Base-by-base conservation (phyloP, 768 basidiomycete species). In the Cytidiella melzeri region DNA sequence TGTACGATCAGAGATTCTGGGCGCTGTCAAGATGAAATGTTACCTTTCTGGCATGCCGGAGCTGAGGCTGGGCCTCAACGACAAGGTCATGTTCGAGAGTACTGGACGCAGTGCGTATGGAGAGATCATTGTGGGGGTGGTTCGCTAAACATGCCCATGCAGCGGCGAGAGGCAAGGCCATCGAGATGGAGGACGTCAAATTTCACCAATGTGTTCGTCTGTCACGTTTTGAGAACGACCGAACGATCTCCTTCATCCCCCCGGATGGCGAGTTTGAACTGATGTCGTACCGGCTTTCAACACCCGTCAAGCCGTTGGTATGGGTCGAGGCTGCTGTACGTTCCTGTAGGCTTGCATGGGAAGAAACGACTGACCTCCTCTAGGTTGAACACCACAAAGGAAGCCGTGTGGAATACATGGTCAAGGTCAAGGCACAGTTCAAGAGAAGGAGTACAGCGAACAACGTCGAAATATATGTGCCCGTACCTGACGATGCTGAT, bases 1-100 rank as follows among this genome's bases (percentile, higher is more conserved):
- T 27, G 91, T 98, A 13, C 84, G 96, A 41, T 93, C 91, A 13
- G 96, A 99, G 68, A 98, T 99, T 57, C 72, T 98, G 2, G 96
- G 96, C n/a, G 92, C 93, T 0, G 80, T 99, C 61, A 98, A 99
- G 77, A 98, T 98, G 96, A 98, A 98, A 68, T 98, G 95, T 65
- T 99, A 97, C 65, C 77, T 99, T 2, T 93, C 92, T 7, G 96
- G 96, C n/a, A 99, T 98, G 96, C 96, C 96, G 15, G 96, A 99
- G 64, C 74, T 98, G 41, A 77, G 95, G 51, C 68, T 99, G 24
- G 96, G 95, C 2, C 73, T 99, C 49, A 99, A 99, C 68, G 95
- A 99, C 73, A 98, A 98, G 69, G 93, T 97, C 66, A 98, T 99
- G 95, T 97, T 98, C 60, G 96, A 99, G 68, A 90, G 77, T 61